Base-by-base conservation (phyloP, 495 filamentous ascomycete species). In the Neurospora tetraspora region DNA sequence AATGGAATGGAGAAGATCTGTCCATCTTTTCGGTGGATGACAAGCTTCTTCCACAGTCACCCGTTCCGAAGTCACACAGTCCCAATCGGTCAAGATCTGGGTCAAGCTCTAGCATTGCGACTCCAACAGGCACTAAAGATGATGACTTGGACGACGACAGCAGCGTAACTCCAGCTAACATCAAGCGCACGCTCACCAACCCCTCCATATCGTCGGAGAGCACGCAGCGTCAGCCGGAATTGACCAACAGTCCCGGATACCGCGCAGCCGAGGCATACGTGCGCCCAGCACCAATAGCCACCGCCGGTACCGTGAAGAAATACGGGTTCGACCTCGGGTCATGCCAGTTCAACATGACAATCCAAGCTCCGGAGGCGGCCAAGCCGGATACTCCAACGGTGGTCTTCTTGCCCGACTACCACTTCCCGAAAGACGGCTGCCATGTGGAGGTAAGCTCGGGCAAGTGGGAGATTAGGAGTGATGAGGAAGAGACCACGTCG, bases 1-100 rank as follows among this genome's bases (percentile, higher is more conserved):
- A 93, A 61, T 99, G 96, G 96, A 98, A 99, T 74, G 96, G 96
- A 38, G 96, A 99, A 76, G 96, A 99, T 82, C 84, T 99, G 20
- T 97, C 93, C 9, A 96, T 99, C 40, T 92, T 88, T 77, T 97
- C 93, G 0, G 73, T 85, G 4, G 94, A 99, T 75, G 96, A 99
- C 78, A 87, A 87, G 31, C 86, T 89, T 34, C 84, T 97, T 1
- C 88, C 89, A 16, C 80, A 86, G 79, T 82, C 84, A 73, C 78
- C 82, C 34, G 42, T 85, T 23, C 86, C 83, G 11, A 80, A 72
- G 27, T 79, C 78, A 2, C 80, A 82, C 2, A 78, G 80, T 12
- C 76, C 80, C 5, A 82, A 76, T 37, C 82, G 79, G 69, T 81
- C 83, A 4, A 77, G 81, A 4, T 73, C 81, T 0, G 81, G 76